These are phyloP conservation scores for Plasmodium sp. DNA, from an alignment of 169 alveolate genomes.

Conservation along the genomic window DNA sequence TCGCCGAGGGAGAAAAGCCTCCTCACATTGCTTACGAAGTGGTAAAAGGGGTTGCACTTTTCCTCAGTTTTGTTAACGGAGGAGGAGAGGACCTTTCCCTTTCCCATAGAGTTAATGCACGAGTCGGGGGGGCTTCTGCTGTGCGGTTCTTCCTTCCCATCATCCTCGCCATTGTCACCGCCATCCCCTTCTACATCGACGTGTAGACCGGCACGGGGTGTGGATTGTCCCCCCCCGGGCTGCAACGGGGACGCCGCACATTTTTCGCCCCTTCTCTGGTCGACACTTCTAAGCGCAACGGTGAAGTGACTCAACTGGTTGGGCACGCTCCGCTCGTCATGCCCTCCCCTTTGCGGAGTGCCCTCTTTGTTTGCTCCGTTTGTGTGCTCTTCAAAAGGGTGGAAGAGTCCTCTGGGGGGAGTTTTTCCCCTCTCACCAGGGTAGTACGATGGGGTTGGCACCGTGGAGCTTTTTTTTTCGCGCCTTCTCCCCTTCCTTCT, in stretches of 20 bases:
- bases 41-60: constrained; percentile 1
- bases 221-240: not conserved
- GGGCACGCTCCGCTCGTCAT: not conserved
- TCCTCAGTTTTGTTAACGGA: constrained; percentile 1
- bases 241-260: not conserved
- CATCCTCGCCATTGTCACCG: too few relatives aligned
- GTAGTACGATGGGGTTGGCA: not conserved
- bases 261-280: not conserved
- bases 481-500: not conserved
- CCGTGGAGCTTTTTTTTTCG: not conserved
- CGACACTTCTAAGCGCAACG: not conserved
- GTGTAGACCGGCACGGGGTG: not conserved
- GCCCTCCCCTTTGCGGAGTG: not conserved
- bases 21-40: constrained; percentile 8
- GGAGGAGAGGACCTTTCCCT: constrained; percentile 1
- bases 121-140: not conserved
- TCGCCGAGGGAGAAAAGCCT: constrained; percentile 6
- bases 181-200: not conserved
- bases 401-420: not conserved
- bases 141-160: not conserved
- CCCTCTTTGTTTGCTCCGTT: too few relatives aligned
- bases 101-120: not conserved
- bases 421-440: not conserved
- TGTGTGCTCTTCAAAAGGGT: not conserved
- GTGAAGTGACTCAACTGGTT: not conserved